Percentiles rank a stretch among this genome's conserved stretches.
These are phyloP conservation scores for Endoconidiophora polonica DNA, from an alignment of 2,329 filamentous ascomycete species.

Conservation along the genomic window DNA sequence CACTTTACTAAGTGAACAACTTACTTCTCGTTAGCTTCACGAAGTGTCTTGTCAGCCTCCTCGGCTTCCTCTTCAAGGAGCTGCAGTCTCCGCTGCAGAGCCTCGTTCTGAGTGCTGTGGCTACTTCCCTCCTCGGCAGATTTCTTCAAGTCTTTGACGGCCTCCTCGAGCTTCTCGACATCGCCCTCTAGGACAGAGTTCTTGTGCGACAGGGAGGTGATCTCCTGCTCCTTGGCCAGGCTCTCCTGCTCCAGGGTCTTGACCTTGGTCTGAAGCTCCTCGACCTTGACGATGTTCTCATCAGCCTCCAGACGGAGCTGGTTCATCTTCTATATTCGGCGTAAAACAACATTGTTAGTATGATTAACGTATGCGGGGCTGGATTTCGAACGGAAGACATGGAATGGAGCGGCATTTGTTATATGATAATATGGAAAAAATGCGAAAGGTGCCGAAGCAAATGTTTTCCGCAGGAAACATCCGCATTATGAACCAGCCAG, in stretches of 20 bases:
- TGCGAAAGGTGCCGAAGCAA: no score
- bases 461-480: no score
- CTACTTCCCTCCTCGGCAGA: constrained; percentile 66
- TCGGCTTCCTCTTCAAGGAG: constrained; percentile 96
- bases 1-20: constrained; percentile 21
- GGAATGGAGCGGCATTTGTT: not conserved
- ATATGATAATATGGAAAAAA: no score
- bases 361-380: not conserved
- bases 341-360: constrained; percentile 5
- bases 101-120: constrained; percentile 79
- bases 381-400: not conserved
- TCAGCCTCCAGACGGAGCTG: constrained; percentile 88
- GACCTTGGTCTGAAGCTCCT: constrained; percentile 75
- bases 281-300: constrained; percentile 60
- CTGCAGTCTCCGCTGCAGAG: constrained; percentile 79
- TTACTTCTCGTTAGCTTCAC: constrained; percentile 98
- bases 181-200: constrained; percentile 79
- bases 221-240: constrained; percentile 92
- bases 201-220: constrained; percentile 90
- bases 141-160: constrained; percentile 76
- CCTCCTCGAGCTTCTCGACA: constrained; percentile 78
- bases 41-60: constrained; percentile 85
- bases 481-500: no score
- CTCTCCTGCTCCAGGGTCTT: constrained; percentile 91
- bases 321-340: constrained; percentile 65